Conservation (phyloP, 495 filamentous ascomycete genomes). For the Xeromyces bisporus region DNA sequence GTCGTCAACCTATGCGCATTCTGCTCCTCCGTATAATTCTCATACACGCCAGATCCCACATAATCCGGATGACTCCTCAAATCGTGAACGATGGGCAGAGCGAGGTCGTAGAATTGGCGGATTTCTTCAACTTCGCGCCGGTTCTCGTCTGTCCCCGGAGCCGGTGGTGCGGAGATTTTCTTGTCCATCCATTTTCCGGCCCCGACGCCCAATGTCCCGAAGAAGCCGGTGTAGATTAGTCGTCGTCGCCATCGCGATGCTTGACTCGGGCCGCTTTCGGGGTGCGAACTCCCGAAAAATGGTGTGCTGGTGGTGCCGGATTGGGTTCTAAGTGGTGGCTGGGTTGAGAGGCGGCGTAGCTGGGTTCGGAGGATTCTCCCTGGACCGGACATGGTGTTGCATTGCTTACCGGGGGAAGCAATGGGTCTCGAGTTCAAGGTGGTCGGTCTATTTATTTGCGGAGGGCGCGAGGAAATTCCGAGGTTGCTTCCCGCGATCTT, state of each 20-base stretch:
- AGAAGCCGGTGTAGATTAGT: constrained; percentile 20
- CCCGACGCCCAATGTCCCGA: constrained; percentile 16
- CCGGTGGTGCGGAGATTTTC: constrained; percentile 13
- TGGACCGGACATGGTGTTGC: constrained; percentile 17
- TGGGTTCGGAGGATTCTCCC: constrained; percentile 13
- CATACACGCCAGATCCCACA: constrained; percentile 38
- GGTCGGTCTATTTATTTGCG: too few species aligned
- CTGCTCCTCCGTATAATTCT: constrained; percentile 23
- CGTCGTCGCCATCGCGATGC: constrained; percentile 22
- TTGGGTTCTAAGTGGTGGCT: not conserved
- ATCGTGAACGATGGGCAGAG: constrained; percentile 35
- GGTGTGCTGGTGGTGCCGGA: too few species aligned
- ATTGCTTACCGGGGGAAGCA: too few species aligned
- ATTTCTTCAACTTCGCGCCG: constrained; percentile 9
- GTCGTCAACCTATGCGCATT: constrained; percentile 21
- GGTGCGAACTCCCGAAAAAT: too few species aligned
- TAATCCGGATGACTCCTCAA: constrained; percentile 37
- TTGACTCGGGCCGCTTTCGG: constrained; percentile 7
- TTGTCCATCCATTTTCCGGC: constrained; percentile 14
- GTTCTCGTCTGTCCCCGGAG: constrained; percentile 20
- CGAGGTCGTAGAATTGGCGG: constrained; percentile 13
- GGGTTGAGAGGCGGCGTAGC: constrained; percentile 5
- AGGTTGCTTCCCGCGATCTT: too few species aligned
- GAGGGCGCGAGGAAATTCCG: too few species aligned
- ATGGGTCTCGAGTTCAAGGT: too few species aligned